Base-by-base conservation (phyloP, 805 yeast species). In the Kuraishia cidri region DNA sequence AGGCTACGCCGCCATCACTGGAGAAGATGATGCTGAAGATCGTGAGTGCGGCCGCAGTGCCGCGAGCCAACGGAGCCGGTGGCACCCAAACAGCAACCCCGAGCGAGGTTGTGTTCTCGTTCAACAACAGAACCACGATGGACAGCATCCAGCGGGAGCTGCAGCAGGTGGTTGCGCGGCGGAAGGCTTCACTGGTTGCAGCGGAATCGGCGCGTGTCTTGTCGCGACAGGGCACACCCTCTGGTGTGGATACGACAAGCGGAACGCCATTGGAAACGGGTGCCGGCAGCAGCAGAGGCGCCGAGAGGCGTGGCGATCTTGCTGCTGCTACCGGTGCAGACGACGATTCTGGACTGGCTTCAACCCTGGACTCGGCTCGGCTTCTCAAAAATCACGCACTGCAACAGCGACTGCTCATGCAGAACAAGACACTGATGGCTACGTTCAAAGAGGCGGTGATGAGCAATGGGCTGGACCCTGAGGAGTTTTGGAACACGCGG, bases 371-470 rank as follows among this genome's bases (percentile, higher is more conserved):
- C 24, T 63, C 72, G 5, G 62, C 65, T 32, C 74, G 67, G 37
- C 60, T 90, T 33, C 59, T 88, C 39, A 69, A 73, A 28, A 85
- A 92, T 51, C 66, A 75, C 28, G 78, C 74, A 32, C 61, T 92
- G 12, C 98, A 92, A 47, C 94, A 87, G 44, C 72, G 73, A 35
- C 58, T 90, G 13, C 61, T 92, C 18, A 62, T 76, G 35, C 81
- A 79, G 38, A 82, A 87, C 47, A 72, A 78, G 31, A 60, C 59
- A 6, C 62, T 92, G 34, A 74, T 85, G 63, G 69, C 73, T 37
- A 75, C 81, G 2, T 92, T 92, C 51, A 79, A 88, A 30, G 95
- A 85, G 38, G 80, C 95, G 0, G 97, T 92, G 5, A 85, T 87
- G 39, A 70, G 76, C 37, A 69, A 71, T 33, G 81, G 84, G 12